Evolutionary conservation across 345 rosid species (phyloP).

Genomic region (Arabidopsis suecica): DNA sequence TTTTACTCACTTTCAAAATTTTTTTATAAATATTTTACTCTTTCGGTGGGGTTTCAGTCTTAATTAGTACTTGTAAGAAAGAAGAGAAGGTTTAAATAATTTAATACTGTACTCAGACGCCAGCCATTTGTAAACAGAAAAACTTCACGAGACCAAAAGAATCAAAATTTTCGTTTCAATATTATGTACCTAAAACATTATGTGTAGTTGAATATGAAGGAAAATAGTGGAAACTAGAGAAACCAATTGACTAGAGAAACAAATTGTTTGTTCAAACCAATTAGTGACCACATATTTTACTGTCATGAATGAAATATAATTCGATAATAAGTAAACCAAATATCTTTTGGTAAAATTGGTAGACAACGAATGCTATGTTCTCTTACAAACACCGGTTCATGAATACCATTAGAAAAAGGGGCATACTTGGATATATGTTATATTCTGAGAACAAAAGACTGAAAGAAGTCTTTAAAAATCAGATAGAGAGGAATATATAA

Average conservation of each 20-base stretch:
- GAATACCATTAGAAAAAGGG: neutral
- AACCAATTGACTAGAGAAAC: neutral
- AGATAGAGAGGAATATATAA: conserved; percentile 14
- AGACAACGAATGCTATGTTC: neutral
- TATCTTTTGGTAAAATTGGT: neutral
- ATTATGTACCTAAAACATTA: no score
- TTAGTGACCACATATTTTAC: neutral
- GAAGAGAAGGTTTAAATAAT: no score
- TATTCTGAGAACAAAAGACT: neutral
- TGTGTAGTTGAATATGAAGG: no score
- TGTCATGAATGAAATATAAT: neutral
- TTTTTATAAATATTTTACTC: no score
- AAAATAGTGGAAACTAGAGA: no score
- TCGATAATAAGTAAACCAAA: neutral
- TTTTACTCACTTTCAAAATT: no score
- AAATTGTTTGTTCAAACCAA: neutral
- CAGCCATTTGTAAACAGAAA: no score
- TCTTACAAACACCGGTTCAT: neutral
- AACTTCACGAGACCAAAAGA: no score
- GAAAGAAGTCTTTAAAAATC: conserved; percentile 1
- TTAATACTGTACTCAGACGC: no score
- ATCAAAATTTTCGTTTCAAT: no score
- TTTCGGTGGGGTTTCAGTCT: no score
- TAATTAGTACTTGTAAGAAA: no score
- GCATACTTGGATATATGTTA: conserved; percentile 2